phyloP scores from a whole-genome alignment of 2,329 filamentous ascomycete genomes.

The Fusarium sp. region DNA sequence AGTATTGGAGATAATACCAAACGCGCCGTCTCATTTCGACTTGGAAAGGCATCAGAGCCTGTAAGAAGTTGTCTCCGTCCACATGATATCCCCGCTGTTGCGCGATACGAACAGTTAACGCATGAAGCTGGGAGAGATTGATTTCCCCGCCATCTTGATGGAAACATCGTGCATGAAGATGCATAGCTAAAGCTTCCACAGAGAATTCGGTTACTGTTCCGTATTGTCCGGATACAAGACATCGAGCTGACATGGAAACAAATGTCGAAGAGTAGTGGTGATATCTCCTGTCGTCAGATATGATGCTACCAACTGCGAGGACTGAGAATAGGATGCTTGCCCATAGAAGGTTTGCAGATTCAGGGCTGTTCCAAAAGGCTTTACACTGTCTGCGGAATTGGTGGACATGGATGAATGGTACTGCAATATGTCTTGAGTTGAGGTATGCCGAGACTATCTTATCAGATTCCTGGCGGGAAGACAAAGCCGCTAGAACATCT shows the following conservation, averaged over 20 bases:
- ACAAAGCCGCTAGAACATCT: slow-evolving; percentile 3
- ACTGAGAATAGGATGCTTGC: slow-evolving; percentile 25
- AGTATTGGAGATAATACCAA: slow-evolving; percentile 22
- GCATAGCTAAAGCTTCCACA: slow-evolving; percentile 14
- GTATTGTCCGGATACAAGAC: slow-evolving; percentile 13
- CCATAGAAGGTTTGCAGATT: neutral
- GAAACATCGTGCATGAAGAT: slow-evolving; percentile 5
- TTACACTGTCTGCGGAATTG: slow-evolving; percentile 28
- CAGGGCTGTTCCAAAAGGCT: slow-evolving; percentile 7
- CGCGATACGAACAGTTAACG: slow-evolving; percentile 6
- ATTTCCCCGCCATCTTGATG: neutral
- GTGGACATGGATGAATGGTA: slow-evolving; percentile 16
- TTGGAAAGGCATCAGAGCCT: slow-evolving; percentile 1
- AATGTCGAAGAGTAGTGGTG: neutral
- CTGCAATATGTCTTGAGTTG: neutral
- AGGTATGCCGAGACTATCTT: slow-evolving; percentile 11
- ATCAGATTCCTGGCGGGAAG: slow-evolving; percentile 7
- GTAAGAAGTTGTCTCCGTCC: neutral
- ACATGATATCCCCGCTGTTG: slow-evolving; percentile 8
- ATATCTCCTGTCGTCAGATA: neutral
- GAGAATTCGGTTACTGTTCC: neutral
- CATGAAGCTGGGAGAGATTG: neutral
- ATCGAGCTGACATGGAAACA: slow-evolving; percentile 1
- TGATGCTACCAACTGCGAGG: neutral
- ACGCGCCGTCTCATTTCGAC: slow-evolving; percentile 19